Evolutionary conservation across 2,329 filamentous ascomycete species (phyloP), one percentile per base, ranked within the genome.

Genomic region (Aspergillus ibericus): DNA sequence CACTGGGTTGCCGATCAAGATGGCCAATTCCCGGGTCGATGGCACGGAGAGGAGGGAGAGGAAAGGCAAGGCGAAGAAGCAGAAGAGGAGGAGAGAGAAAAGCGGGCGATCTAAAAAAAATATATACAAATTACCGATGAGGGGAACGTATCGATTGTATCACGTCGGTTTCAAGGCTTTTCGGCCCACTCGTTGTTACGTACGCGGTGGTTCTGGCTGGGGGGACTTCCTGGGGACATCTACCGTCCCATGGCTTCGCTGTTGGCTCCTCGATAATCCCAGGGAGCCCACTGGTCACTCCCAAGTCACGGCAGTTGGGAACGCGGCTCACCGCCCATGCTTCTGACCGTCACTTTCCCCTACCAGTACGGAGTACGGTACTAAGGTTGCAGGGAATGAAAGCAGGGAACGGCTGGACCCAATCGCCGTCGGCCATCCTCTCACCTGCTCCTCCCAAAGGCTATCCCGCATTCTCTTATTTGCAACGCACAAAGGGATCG

Each of bases 41-140:
- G 10, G 35, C 16, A 29, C 16, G 27, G 25, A 50, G 25, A 35
- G 29, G 42, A 36, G 18, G 15, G 48, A 15, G 8, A 9, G 29
- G 20, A 13, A 18, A 32, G 27, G 29, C 13, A n/a, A 25, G 34
- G 29, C 22, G 56, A 48, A 47, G 22, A 51, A 22, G 58, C 29
- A 57, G 49, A 58, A 49, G 55, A 46, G 55, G 58, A 55, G 44
- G 55, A 58, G 59, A 60, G 65, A 60, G 25, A n/a, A 40, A 44
- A 18, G 15, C 8, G 10, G 22, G 22, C 50, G 38, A 53, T 42
- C 35, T 40, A 42, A 53, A 53, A 40, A 44, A 44, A 53, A 53
- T 27, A 42, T 25, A 55, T 25, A 47, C 12, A 55, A 27, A 47
- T 55, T 48, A 48, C 44, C 36, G 25, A 53, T 42, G 49, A 52